phyloP scores from a whole-genome alignment of 495 filamentous ascomycete genomes.

The Chaetomium fimeti region DNA sequence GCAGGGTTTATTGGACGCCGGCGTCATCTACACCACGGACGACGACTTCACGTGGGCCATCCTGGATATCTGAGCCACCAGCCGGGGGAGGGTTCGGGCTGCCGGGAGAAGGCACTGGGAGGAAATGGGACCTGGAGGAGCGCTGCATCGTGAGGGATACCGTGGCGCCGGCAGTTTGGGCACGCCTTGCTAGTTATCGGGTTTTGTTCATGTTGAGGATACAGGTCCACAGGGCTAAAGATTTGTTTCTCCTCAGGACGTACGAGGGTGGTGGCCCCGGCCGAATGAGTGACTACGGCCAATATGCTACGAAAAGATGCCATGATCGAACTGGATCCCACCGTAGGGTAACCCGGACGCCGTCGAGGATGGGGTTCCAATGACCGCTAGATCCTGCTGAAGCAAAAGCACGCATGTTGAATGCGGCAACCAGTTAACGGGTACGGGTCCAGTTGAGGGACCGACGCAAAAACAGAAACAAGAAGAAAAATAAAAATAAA shows the following conservation, averaged over 20 bases:
- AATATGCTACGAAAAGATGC: not conserved
- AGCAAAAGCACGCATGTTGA: constrained; percentile 18
- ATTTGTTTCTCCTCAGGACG: not conserved
- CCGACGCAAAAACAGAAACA: constrained; percentile 1
- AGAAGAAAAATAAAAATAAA: not conserved
- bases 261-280: too few relatives aligned
- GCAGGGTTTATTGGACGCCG: constrained; percentile 70
- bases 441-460: constrained; percentile 21
- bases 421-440: constrained; percentile 13
- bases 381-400: not conserved
- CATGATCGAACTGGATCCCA: not conserved
- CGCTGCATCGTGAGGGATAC: constrained; percentile 10
- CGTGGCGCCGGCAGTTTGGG: constrained; percentile 7
- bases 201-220: constrained; percentile 8
- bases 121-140: not conserved
- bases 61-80: constrained; percentile 55
- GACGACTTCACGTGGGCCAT: constrained; percentile 83
- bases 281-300: constrained; percentile 4
- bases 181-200: constrained; percentile 1
- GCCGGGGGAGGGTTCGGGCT: not conserved
- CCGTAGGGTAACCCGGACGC: not conserved
- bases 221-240: constrained; percentile 8
- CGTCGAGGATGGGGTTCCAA: not conserved
- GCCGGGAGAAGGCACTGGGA: not conserved
- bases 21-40: constrained; percentile 83